Evolutionary conservation across 768 basidiomycete genomes (phyloP).

Genomic region (Leccinellum rugosiceps): DNA sequence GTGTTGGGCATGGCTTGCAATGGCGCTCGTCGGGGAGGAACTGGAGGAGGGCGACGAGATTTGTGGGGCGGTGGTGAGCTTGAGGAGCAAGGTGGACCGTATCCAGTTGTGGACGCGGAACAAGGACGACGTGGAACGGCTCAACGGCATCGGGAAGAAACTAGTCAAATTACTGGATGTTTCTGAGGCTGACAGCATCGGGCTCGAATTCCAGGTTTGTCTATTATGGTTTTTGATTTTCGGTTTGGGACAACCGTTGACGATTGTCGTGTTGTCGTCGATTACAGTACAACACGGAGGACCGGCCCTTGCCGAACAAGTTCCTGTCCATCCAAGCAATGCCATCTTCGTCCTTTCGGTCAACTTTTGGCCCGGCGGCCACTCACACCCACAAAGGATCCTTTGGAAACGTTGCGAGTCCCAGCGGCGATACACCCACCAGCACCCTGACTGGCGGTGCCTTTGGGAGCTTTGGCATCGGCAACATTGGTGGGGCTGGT

Average conservation of each 20-base stretch:
- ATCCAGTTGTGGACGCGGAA: constrained; percentile 89
- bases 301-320: constrained; percentile 75
- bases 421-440: constrained; percentile 22
- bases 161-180: constrained; percentile 81
- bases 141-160: constrained; percentile 83
- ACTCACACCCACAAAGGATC: constrained; percentile 23
- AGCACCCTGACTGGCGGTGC: constrained; percentile 37
- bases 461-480: constrained; percentile 48
- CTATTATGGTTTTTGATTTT: constrained; percentile 30
- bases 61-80: constrained; percentile 83
- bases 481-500: constrained; percentile 34
- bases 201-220: constrained; percentile 86
- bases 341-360: constrained; percentile 63
- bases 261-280: background rate
- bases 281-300: constrained; percentile 79
- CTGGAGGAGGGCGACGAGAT: constrained; percentile 70
- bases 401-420: constrained; percentile 15
- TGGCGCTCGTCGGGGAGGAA: constrained; percentile 77
- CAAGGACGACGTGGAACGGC: constrained; percentile 80
- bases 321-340: constrained; percentile 77
- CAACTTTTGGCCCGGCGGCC: constrained; percentile 51
- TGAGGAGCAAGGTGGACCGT: constrained; percentile 82
- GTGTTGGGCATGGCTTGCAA: constrained; percentile 87
- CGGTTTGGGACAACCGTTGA: background rate
- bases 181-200: constrained; percentile 79